Evolutionary conservation across 2,329 filamentous ascomycete species (phyloP), one percentile per base, ranked within the genome.

Genomic region (Colletotrichum theobromicola): DNA sequence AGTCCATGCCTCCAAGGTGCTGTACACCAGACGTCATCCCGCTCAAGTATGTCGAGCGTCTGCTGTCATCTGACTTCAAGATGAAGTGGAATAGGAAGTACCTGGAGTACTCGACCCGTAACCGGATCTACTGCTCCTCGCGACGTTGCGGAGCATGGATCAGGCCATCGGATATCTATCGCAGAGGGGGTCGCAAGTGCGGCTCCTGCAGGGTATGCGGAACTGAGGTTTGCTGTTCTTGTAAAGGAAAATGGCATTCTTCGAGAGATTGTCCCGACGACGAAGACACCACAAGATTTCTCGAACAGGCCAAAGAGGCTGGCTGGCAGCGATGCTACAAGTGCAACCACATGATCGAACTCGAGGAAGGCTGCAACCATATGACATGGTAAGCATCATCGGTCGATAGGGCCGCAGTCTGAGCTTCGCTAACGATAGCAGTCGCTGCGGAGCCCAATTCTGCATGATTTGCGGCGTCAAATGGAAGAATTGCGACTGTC

Each of bases 401-500:
- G n/a, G n/a, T 50, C 60, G 60, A 37, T 68, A 64, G 16, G 62
- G 46, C 28, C 32, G 21, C 7, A 16, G 24, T 24, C 32, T 16
- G 26, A 42, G 78, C 72, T 42, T 62, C 68, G 62, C 32, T 76
- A 58, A 81, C 62, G 32, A 16, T 28, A n/a, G 13, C 68, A 92
- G 93, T 82, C 94, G 92, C 70, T 98, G 95, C 80, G 93, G 91
- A 68, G 94, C 94, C 32, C 90, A 97, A 79, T 97, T 97, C 80
- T 98, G 95, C 84, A 95, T 97, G 90, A 89, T 94, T 30, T 98
- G 95, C 81, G 95, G 94, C 26, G 81, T 87, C 35, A 94, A 94
- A 78, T 97, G 95, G 95, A 96, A 95, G 84, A 92, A 88, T 1
- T 98, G 95, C 80, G 91, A 94, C 67, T 98, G 95, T 77, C 93